Conservation (phyloP, 345 rosid species). For the Pugionium cornutum region DNA sequence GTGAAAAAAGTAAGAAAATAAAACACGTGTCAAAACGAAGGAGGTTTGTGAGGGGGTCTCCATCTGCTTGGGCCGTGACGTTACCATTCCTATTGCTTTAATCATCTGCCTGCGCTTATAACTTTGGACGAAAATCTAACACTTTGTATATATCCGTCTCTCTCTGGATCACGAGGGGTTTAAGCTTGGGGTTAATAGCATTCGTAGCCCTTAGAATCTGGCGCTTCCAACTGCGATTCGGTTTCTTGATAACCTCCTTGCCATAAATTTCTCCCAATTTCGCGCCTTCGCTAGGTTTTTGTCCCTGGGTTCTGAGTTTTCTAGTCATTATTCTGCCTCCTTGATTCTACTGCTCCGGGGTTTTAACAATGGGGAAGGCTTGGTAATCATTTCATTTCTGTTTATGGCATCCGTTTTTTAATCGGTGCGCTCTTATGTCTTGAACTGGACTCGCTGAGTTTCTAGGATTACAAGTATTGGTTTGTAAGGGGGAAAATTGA, state of each 20-base stretch:
- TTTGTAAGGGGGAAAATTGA: background rate
- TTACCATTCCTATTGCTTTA: constrained; percentile 32
- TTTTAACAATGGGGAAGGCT: constrained; percentile 26
- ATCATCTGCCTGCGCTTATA: constrained; percentile 36
- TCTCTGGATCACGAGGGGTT: constrained; percentile 37
- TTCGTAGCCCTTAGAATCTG: constrained; percentile 9
- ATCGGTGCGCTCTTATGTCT: background rate
- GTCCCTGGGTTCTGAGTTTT: background rate
- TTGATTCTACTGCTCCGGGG: constrained; percentile 19
- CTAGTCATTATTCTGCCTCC: background rate
- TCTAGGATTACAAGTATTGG: constrained; percentile 35
- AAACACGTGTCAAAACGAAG: constrained; percentile 24
- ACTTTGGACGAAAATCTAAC: constrained; percentile 24
- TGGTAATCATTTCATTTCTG: constrained; percentile 26
- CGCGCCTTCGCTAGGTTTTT: constrained; percentile 20
- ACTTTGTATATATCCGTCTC: constrained; percentile 13
- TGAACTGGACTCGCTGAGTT: constrained; percentile 22
- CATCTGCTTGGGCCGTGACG: constrained; percentile 36
- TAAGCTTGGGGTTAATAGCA: constrained; percentile 33
- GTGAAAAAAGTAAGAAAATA: background rate
- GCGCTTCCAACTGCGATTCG: constrained; percentile 30
- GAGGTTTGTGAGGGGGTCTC: constrained; percentile 24
- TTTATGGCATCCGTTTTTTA: constrained; percentile 17
- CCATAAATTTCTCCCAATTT: constrained; percentile 13
- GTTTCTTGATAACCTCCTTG: constrained; percentile 13